Percentiles rank a stretch among this genome's conserved stretches.
Conservation (phyloP, 192 early-diverging fungal species). For the Irineochytrium annulatum region DNA sequence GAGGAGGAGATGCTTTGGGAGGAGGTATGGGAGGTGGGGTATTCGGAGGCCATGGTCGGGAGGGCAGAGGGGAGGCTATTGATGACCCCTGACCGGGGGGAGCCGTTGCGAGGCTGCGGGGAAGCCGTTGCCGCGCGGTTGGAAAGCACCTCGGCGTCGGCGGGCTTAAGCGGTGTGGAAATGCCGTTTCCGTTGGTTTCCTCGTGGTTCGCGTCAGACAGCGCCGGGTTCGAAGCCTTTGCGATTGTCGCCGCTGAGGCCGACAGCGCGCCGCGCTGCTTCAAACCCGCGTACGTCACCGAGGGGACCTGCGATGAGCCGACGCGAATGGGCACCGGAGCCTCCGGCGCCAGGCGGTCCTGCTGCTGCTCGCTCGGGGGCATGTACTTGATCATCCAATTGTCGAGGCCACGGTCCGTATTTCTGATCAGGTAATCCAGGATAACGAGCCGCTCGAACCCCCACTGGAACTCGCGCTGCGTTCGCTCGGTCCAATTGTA, state of each 20-base stretch:
- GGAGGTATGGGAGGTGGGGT: neutral
- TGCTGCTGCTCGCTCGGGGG: neutral
- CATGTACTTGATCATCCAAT: slow-evolving; percentile 74
- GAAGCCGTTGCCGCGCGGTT: neutral
- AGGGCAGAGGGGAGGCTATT: neutral
- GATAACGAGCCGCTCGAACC: slow-evolving; percentile 78
- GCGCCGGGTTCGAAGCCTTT: neutral
- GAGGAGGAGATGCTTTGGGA: neutral
- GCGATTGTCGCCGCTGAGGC: too few species aligned
- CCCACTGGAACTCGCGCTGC: slow-evolving; percentile 47
- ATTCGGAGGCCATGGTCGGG: neutral
- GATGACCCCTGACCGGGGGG: neutral
- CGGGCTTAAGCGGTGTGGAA: too few species aligned
- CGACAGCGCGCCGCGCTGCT: too few species aligned
- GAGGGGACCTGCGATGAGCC: too few species aligned
- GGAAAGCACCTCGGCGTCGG: neutral
- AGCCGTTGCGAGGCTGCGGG: neutral
- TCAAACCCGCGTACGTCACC: too few species aligned
- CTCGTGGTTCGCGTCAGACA: neutral
- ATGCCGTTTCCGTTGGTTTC: too few species aligned
- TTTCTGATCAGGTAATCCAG: slow-evolving; percentile 90
- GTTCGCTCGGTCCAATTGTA: slow-evolving; percentile 40
- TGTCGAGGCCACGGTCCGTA: slow-evolving; percentile 64
- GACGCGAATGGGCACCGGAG: too few species aligned
- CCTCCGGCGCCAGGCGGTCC: neutral